Percentiles rank a stretch among this genome's conserved stretches.
These are phyloP conservation scores for Monilinia fructicola DNA, from an alignment of 2,329 filamentous ascomycete species.

Conservation along the genomic window DNA sequence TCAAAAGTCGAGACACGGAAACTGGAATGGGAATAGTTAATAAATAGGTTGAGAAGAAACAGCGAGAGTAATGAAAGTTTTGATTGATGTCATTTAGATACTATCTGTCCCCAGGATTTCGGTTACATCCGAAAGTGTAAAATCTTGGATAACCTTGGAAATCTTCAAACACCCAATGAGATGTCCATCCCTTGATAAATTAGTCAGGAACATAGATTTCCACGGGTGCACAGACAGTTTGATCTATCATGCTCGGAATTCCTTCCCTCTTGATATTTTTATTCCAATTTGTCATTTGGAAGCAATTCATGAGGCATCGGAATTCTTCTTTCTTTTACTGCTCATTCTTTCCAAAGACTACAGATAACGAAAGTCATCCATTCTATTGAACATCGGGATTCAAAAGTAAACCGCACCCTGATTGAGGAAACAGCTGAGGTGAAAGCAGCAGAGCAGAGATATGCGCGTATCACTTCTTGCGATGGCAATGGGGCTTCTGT, in stretches of 20 bases:
- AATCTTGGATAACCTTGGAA: too few relatives aligned
- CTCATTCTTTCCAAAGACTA: neutral
- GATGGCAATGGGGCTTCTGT: constrained; percentile 2
- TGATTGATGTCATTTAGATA: neutral
- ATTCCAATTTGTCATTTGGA: neutral
- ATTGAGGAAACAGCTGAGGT: neutral
- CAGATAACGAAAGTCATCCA: neutral
- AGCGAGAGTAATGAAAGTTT: neutral
- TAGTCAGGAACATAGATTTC: constrained; percentile 12
- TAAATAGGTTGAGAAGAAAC: neutral
- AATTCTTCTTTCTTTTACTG: neutral
- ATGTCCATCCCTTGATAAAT: neutral
- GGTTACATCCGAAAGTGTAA: constrained; percentile 12
- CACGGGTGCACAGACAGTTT: constrained; percentile 5
- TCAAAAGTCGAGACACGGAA: neutral
- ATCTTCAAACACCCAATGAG: constrained; percentile 15
- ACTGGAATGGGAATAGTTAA: neutral
- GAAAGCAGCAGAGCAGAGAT: neutral
- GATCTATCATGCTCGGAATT: neutral
- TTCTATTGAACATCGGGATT: neutral
- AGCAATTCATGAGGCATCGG: neutral
- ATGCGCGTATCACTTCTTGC: constrained; percentile 11
- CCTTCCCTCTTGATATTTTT: neutral
- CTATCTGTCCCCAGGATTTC: constrained; percentile 4
- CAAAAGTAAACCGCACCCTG: neutral